phyloP scores from a whole-genome alignment of 345 rosid genomes.

The Eucalyptus microcorys region DNA sequence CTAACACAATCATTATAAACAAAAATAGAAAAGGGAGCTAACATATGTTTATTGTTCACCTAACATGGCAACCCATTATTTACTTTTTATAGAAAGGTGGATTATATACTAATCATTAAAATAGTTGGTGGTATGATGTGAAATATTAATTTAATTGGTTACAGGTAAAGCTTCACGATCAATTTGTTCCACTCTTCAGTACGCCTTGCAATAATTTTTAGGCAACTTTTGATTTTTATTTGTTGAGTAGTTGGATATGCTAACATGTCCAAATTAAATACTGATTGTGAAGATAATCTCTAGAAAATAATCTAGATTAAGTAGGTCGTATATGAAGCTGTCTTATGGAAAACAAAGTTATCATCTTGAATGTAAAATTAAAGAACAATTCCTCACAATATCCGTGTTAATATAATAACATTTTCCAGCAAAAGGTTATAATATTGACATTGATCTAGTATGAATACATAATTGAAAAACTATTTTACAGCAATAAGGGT shows the following conservation, averaged over 20 bases:
- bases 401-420: not conserved
- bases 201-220: not conserved
- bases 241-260: not conserved
- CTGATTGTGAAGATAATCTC: not conserved
- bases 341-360: not conserved
- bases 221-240: not conserved
- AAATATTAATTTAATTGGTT: not conserved
- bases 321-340: not conserved
- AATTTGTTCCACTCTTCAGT: not conserved
- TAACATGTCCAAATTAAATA: not conserved
- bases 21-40: not conserved
- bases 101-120: not conserved
- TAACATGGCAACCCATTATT: not conserved
- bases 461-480: not conserved
- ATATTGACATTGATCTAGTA: not conserved
- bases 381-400: not conserved
- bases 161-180: not conserved
- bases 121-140: not conserved
- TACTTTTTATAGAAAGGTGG: not conserved
- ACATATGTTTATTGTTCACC: not conserved
- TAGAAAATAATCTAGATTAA: not conserved
- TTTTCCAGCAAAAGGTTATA: not conserved
- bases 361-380: not conserved
- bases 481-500: not conserved
- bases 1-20: not conserved